phyloP scores from a whole-genome alignment of 495 filamentous ascomycete genomes.

The Achaetomiella virescens region DNA sequence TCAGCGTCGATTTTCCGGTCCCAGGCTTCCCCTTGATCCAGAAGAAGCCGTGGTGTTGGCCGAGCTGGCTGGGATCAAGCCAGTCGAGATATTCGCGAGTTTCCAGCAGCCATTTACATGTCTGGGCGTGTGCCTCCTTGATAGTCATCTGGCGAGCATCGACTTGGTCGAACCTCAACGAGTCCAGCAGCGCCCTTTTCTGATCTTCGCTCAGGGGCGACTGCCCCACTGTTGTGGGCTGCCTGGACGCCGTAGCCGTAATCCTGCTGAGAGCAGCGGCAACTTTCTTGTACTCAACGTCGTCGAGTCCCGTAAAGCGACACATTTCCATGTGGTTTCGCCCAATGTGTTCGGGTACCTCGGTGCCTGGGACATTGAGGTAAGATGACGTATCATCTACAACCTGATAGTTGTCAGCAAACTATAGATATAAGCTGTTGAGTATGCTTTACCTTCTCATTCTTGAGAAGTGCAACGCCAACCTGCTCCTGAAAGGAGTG shows the following conservation, averaged over 20 bases:
- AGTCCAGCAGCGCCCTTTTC: conserved; percentile 20
- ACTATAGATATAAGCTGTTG: background rate
- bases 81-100: conserved; percentile 40
- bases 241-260: background rate
- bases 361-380: conserved; percentile 19
- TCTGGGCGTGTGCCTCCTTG: conserved; percentile 35
- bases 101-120: conserved; percentile 46
- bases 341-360: conserved; percentile 27
- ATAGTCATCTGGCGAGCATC: conserved; percentile 35
- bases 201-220: conserved; percentile 11
- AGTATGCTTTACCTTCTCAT: conserved; percentile 19
- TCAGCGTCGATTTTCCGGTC: conserved; percentile 45
- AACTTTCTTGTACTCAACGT: conserved; percentile 23
- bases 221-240: background rate
- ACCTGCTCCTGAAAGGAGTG: conserved; percentile 35
- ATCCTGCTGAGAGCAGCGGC: conserved; percentile 11
- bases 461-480: conserved; percentile 15
- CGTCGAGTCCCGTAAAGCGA: conserved; percentile 29
- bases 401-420: conserved; percentile 20
- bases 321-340: conserved; percentile 40
- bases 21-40: conserved; percentile 57
- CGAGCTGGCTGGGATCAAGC: conserved; percentile 34
- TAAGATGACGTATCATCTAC: conserved; percentile 34
- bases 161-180: conserved; percentile 34
- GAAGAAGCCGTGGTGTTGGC: conserved; percentile 44